Evolutionary conservation across 352 stramenopile species (phyloP).

Genomic region (Globisporangium camurandrum): DNA sequence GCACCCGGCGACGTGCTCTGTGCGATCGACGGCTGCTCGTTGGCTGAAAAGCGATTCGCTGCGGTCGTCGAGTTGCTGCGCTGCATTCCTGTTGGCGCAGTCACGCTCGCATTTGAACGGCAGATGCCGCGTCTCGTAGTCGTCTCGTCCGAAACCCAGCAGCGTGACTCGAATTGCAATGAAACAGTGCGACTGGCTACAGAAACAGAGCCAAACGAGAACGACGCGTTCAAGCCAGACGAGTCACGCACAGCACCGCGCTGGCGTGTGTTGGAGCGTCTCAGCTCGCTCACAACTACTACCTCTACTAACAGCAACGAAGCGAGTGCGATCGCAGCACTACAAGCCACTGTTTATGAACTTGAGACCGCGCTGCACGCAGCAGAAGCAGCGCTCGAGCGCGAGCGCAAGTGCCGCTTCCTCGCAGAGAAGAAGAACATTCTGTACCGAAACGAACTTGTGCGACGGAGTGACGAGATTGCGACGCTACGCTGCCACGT

Average conservation of each 20-base stretch:
- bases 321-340: background rate
- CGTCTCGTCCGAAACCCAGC: background rate
- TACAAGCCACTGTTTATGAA: slow-evolving; percentile 14
- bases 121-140: background rate
- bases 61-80: slow-evolving; percentile 61
- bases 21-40: slow-evolving; percentile 29
- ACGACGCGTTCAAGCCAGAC: slow-evolving; percentile 18
- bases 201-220: slow-evolving; percentile 4
- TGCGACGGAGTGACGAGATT: slow-evolving; percentile 52
- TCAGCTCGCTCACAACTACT: slow-evolving; percentile 21
- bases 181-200: slow-evolving; percentile 5
- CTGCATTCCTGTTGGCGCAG: slow-evolving; percentile 22
- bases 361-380: slow-evolving; percentile 22
- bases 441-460: slow-evolving; percentile 60
- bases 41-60: slow-evolving; percentile 27
- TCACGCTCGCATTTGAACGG: slow-evolving; percentile 39
- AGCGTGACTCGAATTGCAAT: slow-evolving; percentile 6
- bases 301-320: background rate
- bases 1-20: slow-evolving; percentile 37
- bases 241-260: too few relatives aligned
- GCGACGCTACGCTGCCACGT: slow-evolving; percentile 34
- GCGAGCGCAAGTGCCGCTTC: slow-evolving; percentile 66
- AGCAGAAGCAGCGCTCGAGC: slow-evolving; percentile 36
- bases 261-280: slow-evolving; percentile 33
- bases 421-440: slow-evolving; percentile 71